Conservation (phyloP, 1,284 basidiomycete species). For the Moniliella sp. region DNA sequence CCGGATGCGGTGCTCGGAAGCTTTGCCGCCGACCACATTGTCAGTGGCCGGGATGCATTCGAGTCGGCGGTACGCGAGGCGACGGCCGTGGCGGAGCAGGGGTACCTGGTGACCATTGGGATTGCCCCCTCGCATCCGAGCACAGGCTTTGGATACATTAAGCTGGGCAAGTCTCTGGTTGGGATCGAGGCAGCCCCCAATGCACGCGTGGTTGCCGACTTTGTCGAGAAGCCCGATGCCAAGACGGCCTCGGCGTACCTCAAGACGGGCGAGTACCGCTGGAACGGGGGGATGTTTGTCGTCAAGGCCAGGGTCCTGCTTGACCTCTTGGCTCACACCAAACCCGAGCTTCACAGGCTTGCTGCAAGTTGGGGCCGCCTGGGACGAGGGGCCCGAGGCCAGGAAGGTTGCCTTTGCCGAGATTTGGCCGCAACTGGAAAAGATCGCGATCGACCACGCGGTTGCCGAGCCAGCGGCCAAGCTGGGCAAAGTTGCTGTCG, state of each 20-base stretch:
- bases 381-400: conserved; percentile 8
- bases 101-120: conserved; percentile 32
- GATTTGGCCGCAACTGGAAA: conserved; percentile 24
- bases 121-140: conserved; percentile 31
- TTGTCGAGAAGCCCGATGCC: conserved; percentile 34
- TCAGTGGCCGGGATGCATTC: conserved; percentile 29
- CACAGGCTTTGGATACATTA: conserved; percentile 33
- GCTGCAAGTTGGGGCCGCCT: conserved; percentile 17
- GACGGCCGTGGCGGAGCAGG: conserved; percentile 24
- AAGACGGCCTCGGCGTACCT: conserved; percentile 28
- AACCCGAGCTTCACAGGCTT: conserved; percentile 27
- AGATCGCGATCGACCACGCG: conserved; percentile 33
- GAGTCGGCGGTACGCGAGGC: conserved; percentile 29
- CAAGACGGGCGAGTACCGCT: conserved; percentile 28
- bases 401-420: conserved; percentile 11
- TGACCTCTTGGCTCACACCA: conserved; percentile 14
- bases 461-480: conserved; percentile 31
- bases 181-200: conserved; percentile 18
- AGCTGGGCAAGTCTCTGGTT: conserved; percentile 24
- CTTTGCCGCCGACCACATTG: conserved; percentile 33
- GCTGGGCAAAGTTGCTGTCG: conserved; percentile 27
- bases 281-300: conserved; percentile 34
- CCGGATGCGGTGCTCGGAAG: conserved; percentile 31
- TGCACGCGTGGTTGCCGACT: conserved; percentile 25
- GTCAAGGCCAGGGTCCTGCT: conserved; percentile 26